Percentiles rank a stretch among this genome's conserved stretches.
Evolutionary conservation across 2,329 filamentous ascomycete genomes (phyloP).

Genomic region (Aspergillus persii): DNA sequence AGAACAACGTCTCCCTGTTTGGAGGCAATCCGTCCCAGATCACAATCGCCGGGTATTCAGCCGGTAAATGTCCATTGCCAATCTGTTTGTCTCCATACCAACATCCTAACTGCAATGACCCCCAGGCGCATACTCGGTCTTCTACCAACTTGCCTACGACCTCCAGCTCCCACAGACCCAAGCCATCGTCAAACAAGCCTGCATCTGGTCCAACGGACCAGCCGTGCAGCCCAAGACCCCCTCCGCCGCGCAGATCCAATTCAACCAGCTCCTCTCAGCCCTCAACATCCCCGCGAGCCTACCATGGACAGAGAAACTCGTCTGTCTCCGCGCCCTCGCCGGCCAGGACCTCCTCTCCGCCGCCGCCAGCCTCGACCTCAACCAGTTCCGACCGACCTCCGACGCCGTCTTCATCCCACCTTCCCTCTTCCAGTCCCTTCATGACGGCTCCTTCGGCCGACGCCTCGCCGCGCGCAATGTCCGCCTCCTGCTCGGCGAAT

Average conservation of each 20-base stretch:
- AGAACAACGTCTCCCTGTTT: conserved; percentile 51
- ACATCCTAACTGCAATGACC: conserved; percentile 5
- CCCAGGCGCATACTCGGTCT: conserved; percentile 52
- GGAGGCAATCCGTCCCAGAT: conserved; percentile 52
- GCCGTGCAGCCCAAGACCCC: conserved; percentile 53
- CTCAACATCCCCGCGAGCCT: conserved; percentile 46
- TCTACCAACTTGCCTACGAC: conserved; percentile 58
- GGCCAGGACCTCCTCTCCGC: conserved; percentile 43
- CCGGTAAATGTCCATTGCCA: conserved; percentile 33
- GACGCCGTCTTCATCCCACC: conserved; percentile 49
- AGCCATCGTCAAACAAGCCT: conserved; percentile 49
- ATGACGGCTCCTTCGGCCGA: conserved; percentile 48
- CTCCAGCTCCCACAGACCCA: conserved; percentile 48
- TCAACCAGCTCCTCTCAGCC: conserved; percentile 48
- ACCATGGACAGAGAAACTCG: conserved; percentile 45
- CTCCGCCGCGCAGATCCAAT: conserved; percentile 50
- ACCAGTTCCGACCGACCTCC: conserved; percentile 55
- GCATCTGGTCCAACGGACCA: conserved; percentile 56
- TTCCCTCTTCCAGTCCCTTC: conserved; percentile 46
- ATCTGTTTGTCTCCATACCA: not conserved
- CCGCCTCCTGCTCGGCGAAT: conserved; percentile 55
- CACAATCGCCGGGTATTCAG: conserved; percentile 56
- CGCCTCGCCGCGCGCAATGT: conserved; percentile 46
- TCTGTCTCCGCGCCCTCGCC: conserved; percentile 42
- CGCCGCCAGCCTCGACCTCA: conserved; percentile 43